A percentile compares a stretch with the other conserved stretches of the same genome.
These are phyloP conservation scores for Rhodomyrtus psidioides DNA, from an alignment of 441 rosid species.

Conservation along the genomic window DNA sequence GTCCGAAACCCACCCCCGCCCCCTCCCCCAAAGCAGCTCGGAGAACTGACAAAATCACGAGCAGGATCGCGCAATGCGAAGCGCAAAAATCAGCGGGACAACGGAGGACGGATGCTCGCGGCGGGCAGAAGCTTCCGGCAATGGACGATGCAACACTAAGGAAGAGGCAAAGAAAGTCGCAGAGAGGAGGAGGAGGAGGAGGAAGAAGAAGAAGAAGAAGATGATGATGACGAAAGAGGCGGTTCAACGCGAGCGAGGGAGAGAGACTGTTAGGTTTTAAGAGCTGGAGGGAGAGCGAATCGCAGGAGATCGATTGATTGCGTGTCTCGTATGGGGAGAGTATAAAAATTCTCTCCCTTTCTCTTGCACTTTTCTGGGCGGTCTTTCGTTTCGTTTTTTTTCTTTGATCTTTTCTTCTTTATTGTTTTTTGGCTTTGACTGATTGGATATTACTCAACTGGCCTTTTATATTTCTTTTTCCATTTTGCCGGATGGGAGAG, in stretches of 20 bases:
- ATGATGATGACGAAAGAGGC: neutral
- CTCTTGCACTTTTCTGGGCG: neutral
- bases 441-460: neutral
- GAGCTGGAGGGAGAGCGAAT: neutral
- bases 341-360: neutral
- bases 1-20: neutral
- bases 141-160: neutral
- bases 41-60: neutral
- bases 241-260: neutral
- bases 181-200: neutral
- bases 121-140: neutral
- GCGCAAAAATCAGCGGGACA: neutral
- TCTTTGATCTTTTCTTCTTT: neutral
- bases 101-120: neutral
- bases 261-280: constrained; percentile 41
- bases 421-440: neutral
- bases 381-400: neutral
- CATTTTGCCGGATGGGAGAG: neutral
- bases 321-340: neutral
- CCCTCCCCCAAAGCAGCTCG: neutral
- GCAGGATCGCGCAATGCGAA: neutral
- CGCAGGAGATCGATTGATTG: neutral
- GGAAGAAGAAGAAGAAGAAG: neutral
- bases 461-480: too few relatives aligned
- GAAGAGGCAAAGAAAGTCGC: neutral